Base-by-base conservation (phyloP, 257 asterid species). In the Nicotiana undulata region DNA sequence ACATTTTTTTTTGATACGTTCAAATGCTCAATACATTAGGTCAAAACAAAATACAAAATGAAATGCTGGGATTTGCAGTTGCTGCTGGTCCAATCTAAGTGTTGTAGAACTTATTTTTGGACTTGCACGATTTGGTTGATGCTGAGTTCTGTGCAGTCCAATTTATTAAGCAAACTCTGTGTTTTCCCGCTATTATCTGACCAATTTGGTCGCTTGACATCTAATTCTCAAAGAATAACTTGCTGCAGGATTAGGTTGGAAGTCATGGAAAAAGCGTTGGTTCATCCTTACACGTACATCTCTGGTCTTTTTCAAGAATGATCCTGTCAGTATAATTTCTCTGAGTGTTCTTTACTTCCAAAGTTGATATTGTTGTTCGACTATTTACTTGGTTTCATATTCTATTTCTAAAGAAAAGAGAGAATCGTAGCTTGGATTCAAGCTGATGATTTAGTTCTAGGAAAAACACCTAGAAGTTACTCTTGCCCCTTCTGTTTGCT, bases 181-280 rank as follows among this genome's bases (percentile, higher is more conserved):
- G 56, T 72, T 46, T 67, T 70, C 12, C 37, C 59, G 13, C 34
- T 6, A 70, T 70, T 70, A 22, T 70, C 34, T 20, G 55, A 46
- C 20, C 40, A 44, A 46, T 12, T 72, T 46, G 60, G 60, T 46
- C 40, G 26, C 22, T 46, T 46, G 78, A 46, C 56, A 24, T 46
- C 60, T 46, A 46, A 72, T 24, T 72, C 37, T 70, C 15, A 70
- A 46, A 46, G 20, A 37, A 49, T 12, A 77, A 68, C 74, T 81
- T 86, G 64, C 84, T 90, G 89, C 97, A 94, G 98, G 98, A 79
- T 85, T 94, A 86, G 97, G 98, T 63, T 92, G 98, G 98, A 94
- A 90, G 89, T 92, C 96, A 64, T 94, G 98, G 98, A 94, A 94
- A 89, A 94, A 90, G 85, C 91, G 98, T 17, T 94, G 97, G 98